Evolutionary conservation across 208 protist genomes (phyloP).

Genomic region (Crithidia fasciculata): DNA sequence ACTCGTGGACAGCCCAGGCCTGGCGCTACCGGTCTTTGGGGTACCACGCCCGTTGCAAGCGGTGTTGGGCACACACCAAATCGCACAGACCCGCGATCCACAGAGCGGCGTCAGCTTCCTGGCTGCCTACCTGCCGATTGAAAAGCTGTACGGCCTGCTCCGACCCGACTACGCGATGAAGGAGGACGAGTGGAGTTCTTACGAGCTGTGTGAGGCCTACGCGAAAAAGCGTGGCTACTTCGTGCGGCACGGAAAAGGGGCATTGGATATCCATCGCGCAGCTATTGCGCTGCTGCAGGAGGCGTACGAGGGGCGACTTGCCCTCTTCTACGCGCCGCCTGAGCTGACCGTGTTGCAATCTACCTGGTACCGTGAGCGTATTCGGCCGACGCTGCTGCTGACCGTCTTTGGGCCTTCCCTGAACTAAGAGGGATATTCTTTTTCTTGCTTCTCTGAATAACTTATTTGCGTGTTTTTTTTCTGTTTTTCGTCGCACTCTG

Average conservation of each 20-base stretch:
- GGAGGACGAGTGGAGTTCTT: constrained; percentile 82
- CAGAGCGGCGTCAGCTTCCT: constrained; percentile 93
- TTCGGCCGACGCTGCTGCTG: constrained; percentile 48
- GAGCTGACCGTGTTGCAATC: constrained; percentile 61
- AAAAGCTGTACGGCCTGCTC: constrained; percentile 89
- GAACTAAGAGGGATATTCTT: not conserved
- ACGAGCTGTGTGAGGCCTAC: constrained; percentile 93
- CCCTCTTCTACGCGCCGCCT: constrained; percentile 89
- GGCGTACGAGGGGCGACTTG: constrained; percentile 84
- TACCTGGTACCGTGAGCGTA: constrained; percentile 42
- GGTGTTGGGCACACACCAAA: constrained; percentile 94
- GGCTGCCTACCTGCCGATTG: constrained; percentile 90
- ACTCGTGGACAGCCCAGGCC: constrained; percentile 95
- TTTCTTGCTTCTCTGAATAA: no score
- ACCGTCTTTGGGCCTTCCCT: constrained; percentile 30
- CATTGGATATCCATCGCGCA: constrained; percentile 89
- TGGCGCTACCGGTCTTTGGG: constrained; percentile 91
- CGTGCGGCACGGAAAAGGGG: constrained; percentile 86
- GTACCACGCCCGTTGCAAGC: constrained; percentile 90
- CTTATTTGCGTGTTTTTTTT: no score
- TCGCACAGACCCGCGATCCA: constrained; percentile 97
- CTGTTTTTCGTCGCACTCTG: no score
- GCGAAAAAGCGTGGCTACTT: constrained; percentile 88
- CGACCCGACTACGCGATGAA: constrained; percentile 60
- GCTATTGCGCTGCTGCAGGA: constrained; percentile 90